Base-by-base conservation (phyloP, 139 green algal genomes). In the Volvox reticuliferus region DNA sequence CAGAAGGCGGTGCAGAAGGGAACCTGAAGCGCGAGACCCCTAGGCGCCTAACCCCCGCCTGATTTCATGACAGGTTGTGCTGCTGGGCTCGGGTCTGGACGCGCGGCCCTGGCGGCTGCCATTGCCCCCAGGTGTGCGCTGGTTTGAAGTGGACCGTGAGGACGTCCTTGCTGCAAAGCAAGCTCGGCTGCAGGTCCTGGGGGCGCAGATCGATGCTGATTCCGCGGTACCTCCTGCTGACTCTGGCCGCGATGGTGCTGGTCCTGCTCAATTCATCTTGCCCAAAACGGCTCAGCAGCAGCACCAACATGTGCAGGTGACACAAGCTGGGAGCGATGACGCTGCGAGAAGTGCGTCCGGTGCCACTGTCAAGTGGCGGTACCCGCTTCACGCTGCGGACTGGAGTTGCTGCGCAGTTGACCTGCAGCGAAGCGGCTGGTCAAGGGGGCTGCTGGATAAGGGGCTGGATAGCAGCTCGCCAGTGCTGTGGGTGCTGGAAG, bases 11-110 rank as follows among this genome's bases (percentile, higher is more conserved):
- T 28, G 65, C 6, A 73, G 21, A 73, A 73, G 65, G 21, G 12
- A 30, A 28, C 16, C 21, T 73, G 65, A 28, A 73, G 65, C 21
- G 5, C 21, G 65, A 28, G 65, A 28, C 65, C 6, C 6, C 65
- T 5, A 5, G 65, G 65, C 12, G 24, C 65, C 65, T 73, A 28
- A 73, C 65, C 65, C 65, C 24, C 65, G 12, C 65, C 44, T 55
- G 44, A 5, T 55, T 55, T 55, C 44, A 55, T 44, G 75, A 35
- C 90, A 96, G 94, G 94, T 96, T 33, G 94, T 96, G 55, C 79
- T 96, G 80, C 91, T 96, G 61, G 94, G 93, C 2, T 91, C 94
- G 3, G 96, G 96, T 13, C 95, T 97, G 93, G 96, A 98, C 91
- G 94, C 93, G 0, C 92, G 96, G 2, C 93, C 96, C 1, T 97